Percentiles rank a stretch among this genome's conserved stretches.
phyloP scores from a whole-genome alignment of 2,329 filamentous ascomycete genomes.

The Penicillium capsulatum region DNA sequence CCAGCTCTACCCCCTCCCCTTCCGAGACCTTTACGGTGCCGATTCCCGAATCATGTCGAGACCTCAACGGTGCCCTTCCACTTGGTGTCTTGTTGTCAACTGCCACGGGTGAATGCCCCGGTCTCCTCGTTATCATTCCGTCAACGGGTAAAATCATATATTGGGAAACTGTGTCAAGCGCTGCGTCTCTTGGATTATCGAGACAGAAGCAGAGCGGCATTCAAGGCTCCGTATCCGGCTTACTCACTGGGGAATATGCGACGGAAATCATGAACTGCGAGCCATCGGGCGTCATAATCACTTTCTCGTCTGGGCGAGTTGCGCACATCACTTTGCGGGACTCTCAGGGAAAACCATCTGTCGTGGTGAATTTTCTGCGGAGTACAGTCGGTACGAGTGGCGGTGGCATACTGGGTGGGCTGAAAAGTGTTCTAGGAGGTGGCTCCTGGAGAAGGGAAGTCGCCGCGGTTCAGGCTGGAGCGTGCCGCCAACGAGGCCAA shows the following conservation, averaged over 20 bases:
- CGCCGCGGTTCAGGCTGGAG: constrained; percentile 71
- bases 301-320: constrained; percentile 78
- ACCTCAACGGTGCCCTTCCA: constrained; percentile 66
- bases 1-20: constrained; percentile 27
- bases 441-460: constrained; percentile 70
- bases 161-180: constrained; percentile 92
- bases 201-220: constrained; percentile 76
- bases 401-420: constrained; percentile 72
- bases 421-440: constrained; percentile 70
- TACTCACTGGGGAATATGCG: constrained; percentile 74
- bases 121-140: constrained; percentile 80
- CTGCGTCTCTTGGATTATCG: constrained; percentile 76
- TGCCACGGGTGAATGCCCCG: constrained; percentile 74
- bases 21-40: constrained; percentile 72
- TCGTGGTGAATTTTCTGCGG: constrained; percentile 73
- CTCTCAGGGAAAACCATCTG: constrained; percentile 75
- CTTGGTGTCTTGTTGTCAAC: constrained; percentile 78
- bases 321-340: constrained; percentile 85
- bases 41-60: constrained; percentile 67
- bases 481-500: constrained; percentile 70
- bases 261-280: constrained; percentile 78
- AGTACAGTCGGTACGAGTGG: constrained; percentile 53
- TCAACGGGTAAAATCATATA: constrained; percentile 80
- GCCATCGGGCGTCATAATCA: constrained; percentile 78
- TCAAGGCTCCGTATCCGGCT: constrained; percentile 66